phyloP scores from a whole-genome alignment of 2,329 filamentous ascomycete species.

The Cryphonectria carpinicola region DNA sequence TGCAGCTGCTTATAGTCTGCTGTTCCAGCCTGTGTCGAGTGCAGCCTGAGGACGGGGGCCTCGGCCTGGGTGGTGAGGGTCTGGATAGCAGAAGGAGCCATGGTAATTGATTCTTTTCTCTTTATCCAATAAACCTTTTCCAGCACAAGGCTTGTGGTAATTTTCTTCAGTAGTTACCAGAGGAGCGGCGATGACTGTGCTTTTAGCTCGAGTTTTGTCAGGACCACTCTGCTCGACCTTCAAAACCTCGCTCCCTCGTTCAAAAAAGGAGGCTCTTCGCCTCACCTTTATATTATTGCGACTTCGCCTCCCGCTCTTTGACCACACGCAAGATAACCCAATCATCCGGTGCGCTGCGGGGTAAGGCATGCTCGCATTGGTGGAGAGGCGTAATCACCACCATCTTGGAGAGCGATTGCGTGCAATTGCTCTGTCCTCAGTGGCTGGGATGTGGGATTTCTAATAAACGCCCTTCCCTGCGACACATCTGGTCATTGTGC shows the following conservation, averaged over 20 bases:
- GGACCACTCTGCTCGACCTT: not conserved
- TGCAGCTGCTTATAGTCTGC: conserved; percentile 35
- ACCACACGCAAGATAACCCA: conserved; percentile 4
- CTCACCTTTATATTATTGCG: conserved; percentile 18
- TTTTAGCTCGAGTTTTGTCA: not conserved
- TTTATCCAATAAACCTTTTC: not conserved
- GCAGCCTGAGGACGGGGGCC: conserved; percentile 35
- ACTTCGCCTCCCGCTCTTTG: not conserved
- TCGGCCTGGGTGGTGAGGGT: conserved; percentile 36
- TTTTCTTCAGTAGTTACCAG: too few relatives aligned
- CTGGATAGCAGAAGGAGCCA: conserved; percentile 42
- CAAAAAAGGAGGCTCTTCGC: not conserved
- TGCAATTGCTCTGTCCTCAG: conserved; percentile 22
- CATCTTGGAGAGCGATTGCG: conserved; percentile 27
- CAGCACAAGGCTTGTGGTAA: too few relatives aligned
- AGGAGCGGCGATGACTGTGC: too few relatives aligned
- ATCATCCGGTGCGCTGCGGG: conserved; percentile 21
- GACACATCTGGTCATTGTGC: not conserved
- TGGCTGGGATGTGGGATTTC: conserved; percentile 20
- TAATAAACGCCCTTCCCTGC: conserved; percentile 17
- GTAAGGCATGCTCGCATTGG: conserved; percentile 7
- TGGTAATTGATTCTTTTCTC: conserved; percentile 49
- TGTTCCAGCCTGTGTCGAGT: conserved; percentile 46
- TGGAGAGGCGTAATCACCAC: conserved; percentile 18
- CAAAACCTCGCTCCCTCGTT: not conserved